phyloP scores from a whole-genome alignment of 306 rosid species.

The Pyrus pyrifolia region DNA sequence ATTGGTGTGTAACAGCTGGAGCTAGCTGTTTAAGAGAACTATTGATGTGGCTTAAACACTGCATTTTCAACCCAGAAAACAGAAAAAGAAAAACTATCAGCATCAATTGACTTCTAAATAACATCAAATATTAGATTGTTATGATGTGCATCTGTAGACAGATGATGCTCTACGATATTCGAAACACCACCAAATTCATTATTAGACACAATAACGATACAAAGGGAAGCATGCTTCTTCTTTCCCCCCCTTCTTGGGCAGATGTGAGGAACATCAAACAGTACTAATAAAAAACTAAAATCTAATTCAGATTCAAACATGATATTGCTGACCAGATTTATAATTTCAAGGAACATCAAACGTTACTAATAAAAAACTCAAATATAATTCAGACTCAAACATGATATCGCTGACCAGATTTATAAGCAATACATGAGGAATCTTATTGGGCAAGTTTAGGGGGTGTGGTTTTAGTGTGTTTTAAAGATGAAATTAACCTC shows the following conservation, averaged over 20 bases:
- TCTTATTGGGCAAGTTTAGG: background rate
- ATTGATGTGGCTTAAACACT: background rate
- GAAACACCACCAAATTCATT: background rate
- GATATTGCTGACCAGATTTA: no score
- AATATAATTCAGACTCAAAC: background rate
- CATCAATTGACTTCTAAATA: background rate
- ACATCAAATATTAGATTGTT: background rate
- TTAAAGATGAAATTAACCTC: background rate
- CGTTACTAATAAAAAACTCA: background rate
- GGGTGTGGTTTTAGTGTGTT: background rate
- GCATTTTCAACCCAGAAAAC: background rate
- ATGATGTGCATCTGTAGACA: background rate
- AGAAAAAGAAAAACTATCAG: background rate
- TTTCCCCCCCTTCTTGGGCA: background rate
- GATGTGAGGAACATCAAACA: background rate
- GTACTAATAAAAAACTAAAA: background rate
- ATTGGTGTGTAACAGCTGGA: conserved; percentile 18
- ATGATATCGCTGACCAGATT: background rate
- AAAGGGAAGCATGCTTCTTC: background rate
- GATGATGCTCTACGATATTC: background rate
- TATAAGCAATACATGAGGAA: background rate
- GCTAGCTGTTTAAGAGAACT: conserved; percentile 1
- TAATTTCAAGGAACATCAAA: background rate
- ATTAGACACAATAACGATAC: background rate
- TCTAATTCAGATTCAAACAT: no score